These are phyloP conservation scores for Camellia lanceoleosa DNA, from an alignment of 148 eudicot species.

Conservation along the genomic window DNA sequence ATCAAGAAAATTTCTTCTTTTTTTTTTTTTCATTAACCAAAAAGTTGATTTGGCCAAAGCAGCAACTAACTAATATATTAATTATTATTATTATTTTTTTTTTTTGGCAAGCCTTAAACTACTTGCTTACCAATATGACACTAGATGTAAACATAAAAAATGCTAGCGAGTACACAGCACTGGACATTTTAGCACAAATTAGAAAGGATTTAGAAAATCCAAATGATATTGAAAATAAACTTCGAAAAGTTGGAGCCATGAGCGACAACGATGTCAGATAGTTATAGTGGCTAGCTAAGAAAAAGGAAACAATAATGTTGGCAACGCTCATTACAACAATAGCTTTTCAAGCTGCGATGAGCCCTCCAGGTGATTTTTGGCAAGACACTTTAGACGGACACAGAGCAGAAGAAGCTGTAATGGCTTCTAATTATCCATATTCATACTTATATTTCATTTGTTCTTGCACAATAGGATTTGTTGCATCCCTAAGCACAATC, in stretches of 20 bases:
- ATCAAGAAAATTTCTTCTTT: no score
- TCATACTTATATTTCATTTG: background rate
- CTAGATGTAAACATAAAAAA: no score
- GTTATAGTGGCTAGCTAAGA: slow-evolving; percentile 13
- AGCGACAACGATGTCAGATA: background rate
- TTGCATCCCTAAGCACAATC: slow-evolving; percentile 2
- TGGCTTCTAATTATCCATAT: background rate
- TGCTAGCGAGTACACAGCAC: no score
- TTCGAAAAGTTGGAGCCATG: background rate
- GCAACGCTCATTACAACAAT: slow-evolving; percentile 34
- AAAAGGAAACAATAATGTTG: slow-evolving; percentile 14
- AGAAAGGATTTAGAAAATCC: no score
- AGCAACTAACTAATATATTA: no score
- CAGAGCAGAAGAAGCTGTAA: slow-evolving; percentile 12
- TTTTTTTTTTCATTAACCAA: no score
- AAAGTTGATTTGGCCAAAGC: no score
- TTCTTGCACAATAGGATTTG: slow-evolving; percentile 15
- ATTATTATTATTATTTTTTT: no score
- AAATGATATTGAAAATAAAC: background rate
- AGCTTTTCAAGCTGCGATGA: slow-evolving; percentile 32
- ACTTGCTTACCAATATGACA: no score
- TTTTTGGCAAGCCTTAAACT: no score
- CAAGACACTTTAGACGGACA: slow-evolving; percentile 12
- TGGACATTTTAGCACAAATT: no score
- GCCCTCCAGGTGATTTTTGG: slow-evolving; percentile 37